phyloP scores from a whole-genome alignment of 176 grass and related monocot genomes.

The Ensete glaucum region DNA sequence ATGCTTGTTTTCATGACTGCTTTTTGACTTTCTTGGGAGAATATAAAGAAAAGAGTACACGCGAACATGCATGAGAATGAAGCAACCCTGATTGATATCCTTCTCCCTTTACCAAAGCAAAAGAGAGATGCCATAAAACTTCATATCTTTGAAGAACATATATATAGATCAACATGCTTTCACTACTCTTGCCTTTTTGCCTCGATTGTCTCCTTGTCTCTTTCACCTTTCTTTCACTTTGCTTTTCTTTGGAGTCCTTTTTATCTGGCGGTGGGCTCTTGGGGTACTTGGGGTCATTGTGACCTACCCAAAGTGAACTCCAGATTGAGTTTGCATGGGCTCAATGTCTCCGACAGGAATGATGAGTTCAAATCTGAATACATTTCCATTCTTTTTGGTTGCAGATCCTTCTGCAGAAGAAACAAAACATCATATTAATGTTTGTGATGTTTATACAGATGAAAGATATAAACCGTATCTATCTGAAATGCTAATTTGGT shows the following conservation, averaged over 20 bases:
- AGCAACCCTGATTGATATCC: not conserved
- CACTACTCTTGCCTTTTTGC: not conserved
- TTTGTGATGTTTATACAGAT: no score
- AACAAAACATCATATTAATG: no score
- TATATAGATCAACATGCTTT: not conserved
- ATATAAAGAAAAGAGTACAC: not conserved
- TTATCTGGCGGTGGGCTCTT: not conserved
- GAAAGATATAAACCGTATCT: no score
- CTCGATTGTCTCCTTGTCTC: not conserved
- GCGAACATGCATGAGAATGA: not conserved
- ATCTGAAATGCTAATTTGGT: not conserved
- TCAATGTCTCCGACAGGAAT: slow-evolving; percentile 7
- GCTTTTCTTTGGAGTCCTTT: not conserved
- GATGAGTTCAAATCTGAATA: not conserved
- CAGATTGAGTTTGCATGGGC: slow-evolving; percentile 12
- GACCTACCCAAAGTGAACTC: slow-evolving; percentile 15
- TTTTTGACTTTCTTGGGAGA: not conserved
- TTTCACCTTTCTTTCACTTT: not conserved
- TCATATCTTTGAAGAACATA: not conserved
- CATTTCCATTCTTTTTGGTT: not conserved
- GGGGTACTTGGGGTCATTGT: not conserved
- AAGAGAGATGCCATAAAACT: not conserved
- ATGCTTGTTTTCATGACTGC: not conserved
- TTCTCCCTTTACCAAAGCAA: not conserved
- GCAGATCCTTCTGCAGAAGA: not conserved